Conservation (phyloP, 371 early-diverging fungal species). For the Circinella umbellata region DNA sequence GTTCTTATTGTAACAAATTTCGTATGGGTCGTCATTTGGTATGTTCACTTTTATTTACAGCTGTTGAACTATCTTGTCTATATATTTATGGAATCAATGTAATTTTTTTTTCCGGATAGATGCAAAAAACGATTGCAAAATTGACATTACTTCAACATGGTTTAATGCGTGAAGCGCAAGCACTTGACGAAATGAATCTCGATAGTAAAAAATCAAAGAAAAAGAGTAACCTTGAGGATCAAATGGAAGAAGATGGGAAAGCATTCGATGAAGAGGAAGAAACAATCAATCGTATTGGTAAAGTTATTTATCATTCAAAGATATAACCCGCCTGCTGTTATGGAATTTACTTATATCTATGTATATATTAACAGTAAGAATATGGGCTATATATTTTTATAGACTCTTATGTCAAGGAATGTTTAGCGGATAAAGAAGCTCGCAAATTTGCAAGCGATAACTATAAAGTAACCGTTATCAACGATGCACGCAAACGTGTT, state of each 20-base stretch:
- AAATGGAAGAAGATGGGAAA: conserved; percentile 57
- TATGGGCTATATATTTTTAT: neutral
- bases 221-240: conserved; percentile 43
- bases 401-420: conserved; percentile 40
- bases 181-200: conserved; percentile 65
- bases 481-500: conserved; percentile 73
- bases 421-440: conserved; percentile 37
- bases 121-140: conserved; percentile 62
- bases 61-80: neutral
- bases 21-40: conserved; percentile 74
- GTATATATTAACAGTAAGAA: too few relatives aligned
- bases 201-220: conserved; percentile 45
- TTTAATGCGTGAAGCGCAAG: conserved; percentile 82
- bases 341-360: too few relatives aligned
- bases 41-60: conserved; percentile 15
- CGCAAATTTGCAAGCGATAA: conserved; percentile 42
- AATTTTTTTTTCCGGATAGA: conserved; percentile 19
- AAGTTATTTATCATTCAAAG: too few relatives aligned
- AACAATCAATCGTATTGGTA: conserved; percentile 59
- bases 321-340: too few relatives aligned
- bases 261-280: conserved; percentile 54
- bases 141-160: conserved; percentile 78
- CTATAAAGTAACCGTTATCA: conserved; percentile 77
- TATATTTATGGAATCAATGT: neutral
- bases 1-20: conserved; percentile 92